Evolutionary conservation across 768 basidiomycete species (phyloP).

Genomic region (Paxillus rubicundulus): DNA sequence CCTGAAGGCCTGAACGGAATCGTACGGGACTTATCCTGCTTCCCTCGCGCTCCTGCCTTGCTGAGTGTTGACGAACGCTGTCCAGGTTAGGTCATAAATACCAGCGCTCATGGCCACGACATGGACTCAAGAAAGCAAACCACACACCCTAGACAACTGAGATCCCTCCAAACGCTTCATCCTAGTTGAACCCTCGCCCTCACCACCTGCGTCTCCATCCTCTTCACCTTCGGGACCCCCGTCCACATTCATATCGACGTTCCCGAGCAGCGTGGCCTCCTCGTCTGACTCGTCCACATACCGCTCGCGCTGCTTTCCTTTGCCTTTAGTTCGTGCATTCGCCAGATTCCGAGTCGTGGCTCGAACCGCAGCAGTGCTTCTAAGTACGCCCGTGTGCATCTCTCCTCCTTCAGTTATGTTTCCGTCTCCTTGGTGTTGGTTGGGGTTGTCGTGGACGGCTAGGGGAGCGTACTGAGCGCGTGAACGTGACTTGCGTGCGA

Average conservation of each 20-base stretch:
- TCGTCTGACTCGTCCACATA: slow-evolving; percentile 68
- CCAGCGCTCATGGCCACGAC: background rate
- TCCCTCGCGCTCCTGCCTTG: slow-evolving; percentile 11
- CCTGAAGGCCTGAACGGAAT: slow-evolving; percentile 77
- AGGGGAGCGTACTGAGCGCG: slow-evolving; percentile 49
- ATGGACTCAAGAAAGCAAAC: background rate
- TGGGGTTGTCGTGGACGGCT: slow-evolving; percentile 24
- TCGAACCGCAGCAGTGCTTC: slow-evolving; percentile 34
- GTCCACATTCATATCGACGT: slow-evolving; percentile 32
- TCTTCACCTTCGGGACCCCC: slow-evolving; percentile 39
- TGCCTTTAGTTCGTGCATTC: slow-evolving; percentile 28
- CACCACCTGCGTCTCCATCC: slow-evolving; percentile 35
- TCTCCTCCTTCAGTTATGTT: slow-evolving; percentile 4
- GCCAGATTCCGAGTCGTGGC: slow-evolving; percentile 16
- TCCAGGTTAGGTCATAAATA: background rate
- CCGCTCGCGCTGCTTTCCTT: slow-evolving; percentile 47
- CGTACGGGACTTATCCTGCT: slow-evolving; percentile 71
- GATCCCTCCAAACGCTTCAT: slow-evolving; percentile 27
- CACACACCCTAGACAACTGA: slow-evolving; percentile 16
- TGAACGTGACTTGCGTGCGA: slow-evolving; percentile 47
- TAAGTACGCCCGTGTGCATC: slow-evolving; percentile 33
- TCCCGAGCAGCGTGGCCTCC: slow-evolving; percentile 49
- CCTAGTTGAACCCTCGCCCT: slow-evolving; percentile 27
- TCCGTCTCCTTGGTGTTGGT: slow-evolving; percentile 21
- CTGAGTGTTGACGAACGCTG: slow-evolving; percentile 24